Conservation (phyloP, 2,329 filamentous ascomycete genomes). For the Endoconidiophora polonica region DNA sequence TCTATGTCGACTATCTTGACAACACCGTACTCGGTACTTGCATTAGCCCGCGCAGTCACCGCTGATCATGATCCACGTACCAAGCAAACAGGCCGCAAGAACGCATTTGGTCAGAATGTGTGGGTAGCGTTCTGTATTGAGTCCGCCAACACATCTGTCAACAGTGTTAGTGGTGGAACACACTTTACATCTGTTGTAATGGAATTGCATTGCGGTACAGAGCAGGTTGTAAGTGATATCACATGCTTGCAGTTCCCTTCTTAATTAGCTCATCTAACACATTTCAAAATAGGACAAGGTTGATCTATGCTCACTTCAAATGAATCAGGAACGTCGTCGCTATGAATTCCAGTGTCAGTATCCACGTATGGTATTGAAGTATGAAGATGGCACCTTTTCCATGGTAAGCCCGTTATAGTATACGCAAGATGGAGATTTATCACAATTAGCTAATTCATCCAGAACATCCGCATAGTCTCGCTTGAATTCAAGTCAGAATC, state of each 20-base stretch:
- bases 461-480: constrained; percentile 9
- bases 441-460: background rate
- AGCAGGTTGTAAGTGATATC: constrained; percentile 6
- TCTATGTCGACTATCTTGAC: constrained; percentile 8
- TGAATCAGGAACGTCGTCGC: constrained; percentile 1
- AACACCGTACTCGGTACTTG: constrained; percentile 3
- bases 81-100: constrained; percentile 10
- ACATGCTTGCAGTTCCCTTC: background rate
- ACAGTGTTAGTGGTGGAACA: background rate
- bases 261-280: background rate
- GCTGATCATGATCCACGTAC: constrained; percentile 11
- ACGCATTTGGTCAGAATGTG: constrained; percentile 7
- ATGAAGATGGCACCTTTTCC: background rate
- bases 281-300: constrained; percentile 1
- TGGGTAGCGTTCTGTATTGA: constrained; percentile 3
- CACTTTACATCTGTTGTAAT: constrained; percentile 7
- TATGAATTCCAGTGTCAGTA: constrained; percentile 11
- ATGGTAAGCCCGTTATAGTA: background rate
- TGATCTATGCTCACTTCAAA: constrained; percentile 7
- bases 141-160: background rate
- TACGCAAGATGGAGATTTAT: background rate
- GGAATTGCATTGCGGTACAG: constrained; percentile 2
- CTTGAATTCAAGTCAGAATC: constrained; percentile 7
- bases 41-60: constrained; percentile 9
- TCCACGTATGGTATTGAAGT: constrained; percentile 11